These are phyloP conservation scores for Geum urbanum DNA, from an alignment of 306 rosid species.

Conservation along the genomic window DNA sequence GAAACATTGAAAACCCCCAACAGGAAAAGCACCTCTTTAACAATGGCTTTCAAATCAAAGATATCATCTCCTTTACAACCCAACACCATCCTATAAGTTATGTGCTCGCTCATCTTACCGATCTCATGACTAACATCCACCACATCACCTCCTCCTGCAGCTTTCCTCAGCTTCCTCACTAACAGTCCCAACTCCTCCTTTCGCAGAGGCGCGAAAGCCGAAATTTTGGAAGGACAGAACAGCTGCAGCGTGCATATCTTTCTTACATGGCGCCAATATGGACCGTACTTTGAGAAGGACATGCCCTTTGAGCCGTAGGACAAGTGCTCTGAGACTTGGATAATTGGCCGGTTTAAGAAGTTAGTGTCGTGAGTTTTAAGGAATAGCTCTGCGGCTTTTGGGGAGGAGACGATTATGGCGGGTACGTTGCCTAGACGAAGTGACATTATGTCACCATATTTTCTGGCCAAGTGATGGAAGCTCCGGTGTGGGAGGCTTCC, in stretches of 20 bases:
- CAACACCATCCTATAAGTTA: neutral
- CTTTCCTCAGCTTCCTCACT: neutral
- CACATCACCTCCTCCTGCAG: constrained; percentile 11
- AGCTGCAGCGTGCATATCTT: constrained; percentile 29
- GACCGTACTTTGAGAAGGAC: constrained; percentile 9
- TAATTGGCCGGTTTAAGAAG: neutral
- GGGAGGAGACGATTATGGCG: constrained; percentile 20
- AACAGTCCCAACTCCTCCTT: neutral
- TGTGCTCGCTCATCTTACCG: neutral
- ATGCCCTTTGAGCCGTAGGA: constrained; percentile 28
- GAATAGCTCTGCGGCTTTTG: constrained; percentile 11
- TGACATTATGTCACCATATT: constrained; percentile 45
- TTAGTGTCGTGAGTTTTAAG: constrained; percentile 1
- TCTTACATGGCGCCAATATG: constrained; percentile 35
- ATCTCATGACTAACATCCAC: constrained; percentile 27
- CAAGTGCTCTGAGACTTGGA: constrained; percentile 16
- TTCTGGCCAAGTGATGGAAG: constrained; percentile 36
- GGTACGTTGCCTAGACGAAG: constrained; percentile 33
- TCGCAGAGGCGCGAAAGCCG: constrained; percentile 5
- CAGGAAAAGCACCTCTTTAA: constrained; percentile 6
- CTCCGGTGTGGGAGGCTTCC: constrained; percentile 12
- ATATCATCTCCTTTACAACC: neutral
- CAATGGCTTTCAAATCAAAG: constrained; percentile 28
- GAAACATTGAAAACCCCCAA: constrained; percentile 31
- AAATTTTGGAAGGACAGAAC: neutral